These are phyloP conservation scores for Blepharisma japonicum DNA, from an alignment of 73 alveolate species.

Conservation along the genomic window DNA sequence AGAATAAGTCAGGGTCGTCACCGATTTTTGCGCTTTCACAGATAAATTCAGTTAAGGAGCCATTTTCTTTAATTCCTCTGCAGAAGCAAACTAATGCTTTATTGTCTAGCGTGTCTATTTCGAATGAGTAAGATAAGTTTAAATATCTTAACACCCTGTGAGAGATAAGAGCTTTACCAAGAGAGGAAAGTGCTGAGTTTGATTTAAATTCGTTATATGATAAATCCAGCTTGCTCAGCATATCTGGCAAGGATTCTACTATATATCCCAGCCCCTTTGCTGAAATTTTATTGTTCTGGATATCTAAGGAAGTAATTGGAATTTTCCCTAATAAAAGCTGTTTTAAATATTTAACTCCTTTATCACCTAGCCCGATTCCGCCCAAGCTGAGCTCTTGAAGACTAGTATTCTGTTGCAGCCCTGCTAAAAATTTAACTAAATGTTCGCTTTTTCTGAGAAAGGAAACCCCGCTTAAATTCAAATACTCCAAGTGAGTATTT, in stretches of 20 bases:
- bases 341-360: neutral
- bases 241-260: neutral
- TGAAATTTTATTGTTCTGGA: neutral
- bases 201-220: conserved; percentile 9
- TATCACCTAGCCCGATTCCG: neutral
- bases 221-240: conserved; percentile 3
- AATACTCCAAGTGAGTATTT: neutral
- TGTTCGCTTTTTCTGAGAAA: neutral
- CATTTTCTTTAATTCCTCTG: conserved; percentile 21
- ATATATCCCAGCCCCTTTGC: neutral
- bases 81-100: neutral
- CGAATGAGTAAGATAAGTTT: conserved; percentile 19
- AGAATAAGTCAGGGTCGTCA: conserved; percentile 23
- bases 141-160: neutral
- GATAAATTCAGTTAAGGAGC: neutral
- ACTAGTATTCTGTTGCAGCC: neutral
- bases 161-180: neutral
- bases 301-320: neutral
- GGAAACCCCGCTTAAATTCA: neutral
- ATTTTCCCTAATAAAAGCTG: neutral
- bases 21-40: conserved; percentile 27
- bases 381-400: conserved; percentile 14
- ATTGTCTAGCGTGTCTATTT: neutral
- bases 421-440: conserved; percentile 6
- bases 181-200: neutral